Evolutionary conservation across 2,329 filamentous ascomycete species (phyloP).

Genomic region (Alternaria viburni): DNA sequence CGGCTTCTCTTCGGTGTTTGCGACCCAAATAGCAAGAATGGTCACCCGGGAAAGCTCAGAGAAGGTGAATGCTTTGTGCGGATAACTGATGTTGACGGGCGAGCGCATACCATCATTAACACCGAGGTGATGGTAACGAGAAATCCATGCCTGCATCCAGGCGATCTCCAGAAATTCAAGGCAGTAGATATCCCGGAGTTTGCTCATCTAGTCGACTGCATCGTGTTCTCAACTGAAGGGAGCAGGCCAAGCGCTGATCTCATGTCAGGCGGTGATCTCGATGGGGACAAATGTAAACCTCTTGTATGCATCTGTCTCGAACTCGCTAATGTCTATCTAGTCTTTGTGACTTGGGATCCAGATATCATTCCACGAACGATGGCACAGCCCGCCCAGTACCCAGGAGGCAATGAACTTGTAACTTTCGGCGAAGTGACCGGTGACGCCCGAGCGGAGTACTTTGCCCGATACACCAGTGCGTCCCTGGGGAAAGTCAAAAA

Average conservation of each 20-base stretch:
- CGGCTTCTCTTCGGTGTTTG: slow-evolving; percentile 51
- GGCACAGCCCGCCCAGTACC: slow-evolving; percentile 49
- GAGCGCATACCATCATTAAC: slow-evolving; percentile 41
- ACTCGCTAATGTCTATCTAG: slow-evolving; percentile 19
- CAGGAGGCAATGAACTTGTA: slow-evolving; percentile 48
- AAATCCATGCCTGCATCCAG: slow-evolving; percentile 54
- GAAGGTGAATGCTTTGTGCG: slow-evolving; percentile 50
- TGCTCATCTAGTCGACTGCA: slow-evolving; percentile 50
- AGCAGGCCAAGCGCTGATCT: slow-evolving; percentile 49
- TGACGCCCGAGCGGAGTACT: slow-evolving; percentile 50
- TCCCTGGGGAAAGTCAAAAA: slow-evolving; percentile 52
- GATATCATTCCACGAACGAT: slow-evolving; percentile 48
- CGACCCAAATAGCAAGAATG: slow-evolving; percentile 37
- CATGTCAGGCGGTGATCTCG: slow-evolving; percentile 54
- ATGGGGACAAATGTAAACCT: slow-evolving; percentile 51
- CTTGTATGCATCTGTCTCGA: background rate
- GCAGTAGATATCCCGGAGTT: slow-evolving; percentile 47
- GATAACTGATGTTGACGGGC: slow-evolving; percentile 48
- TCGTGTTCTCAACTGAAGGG: slow-evolving; percentile 50
- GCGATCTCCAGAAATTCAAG: slow-evolving; percentile 53
- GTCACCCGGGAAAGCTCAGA: slow-evolving; percentile 35
- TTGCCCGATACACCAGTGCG: slow-evolving; percentile 50
- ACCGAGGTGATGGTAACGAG: slow-evolving; percentile 51
- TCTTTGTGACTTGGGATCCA: slow-evolving; percentile 53
- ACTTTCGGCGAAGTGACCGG: slow-evolving; percentile 47